A percentile compares a stretch with the other conserved stretches of the same genome.
These are phyloP conservation scores for Pilasporangium apinafurcum DNA, from an alignment of 352 stramenopile species.

Conservation along the genomic window DNA sequence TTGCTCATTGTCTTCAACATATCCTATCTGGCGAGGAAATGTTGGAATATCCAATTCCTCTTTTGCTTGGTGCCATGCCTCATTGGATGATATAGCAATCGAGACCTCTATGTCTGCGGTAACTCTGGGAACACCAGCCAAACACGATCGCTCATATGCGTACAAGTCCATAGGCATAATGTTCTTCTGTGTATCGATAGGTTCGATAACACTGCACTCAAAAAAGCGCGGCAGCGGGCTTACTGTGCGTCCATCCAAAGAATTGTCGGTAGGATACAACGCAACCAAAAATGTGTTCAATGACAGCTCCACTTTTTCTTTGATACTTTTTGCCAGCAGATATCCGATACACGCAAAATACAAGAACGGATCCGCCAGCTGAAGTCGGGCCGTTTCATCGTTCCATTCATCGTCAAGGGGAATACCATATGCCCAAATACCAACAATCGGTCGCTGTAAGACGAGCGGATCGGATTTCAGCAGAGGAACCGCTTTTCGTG, in stretches of 20 bases:
- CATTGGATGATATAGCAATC: conserved; percentile 20
- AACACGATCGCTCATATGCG: conserved; percentile 26
- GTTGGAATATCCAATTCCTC: conserved; percentile 21
- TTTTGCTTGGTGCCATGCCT: conserved; percentile 30
- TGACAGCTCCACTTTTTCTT: conserved; percentile 46
- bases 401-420: conserved; percentile 48
- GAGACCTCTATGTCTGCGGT: conserved; percentile 37
- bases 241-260: conserved; percentile 4
- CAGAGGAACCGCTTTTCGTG: conserved; percentile 69
- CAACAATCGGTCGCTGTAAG: conserved; percentile 56
- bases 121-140: conserved; percentile 55
- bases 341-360: conserved; percentile 55
- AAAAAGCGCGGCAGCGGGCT: conserved; percentile 63
- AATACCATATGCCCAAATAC: conserved; percentile 69
- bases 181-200: background rate
- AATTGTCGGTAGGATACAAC: conserved; percentile 30
- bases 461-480: conserved; percentile 70
- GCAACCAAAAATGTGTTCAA: conserved; percentile 63
- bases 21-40: background rate
- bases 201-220: conserved; percentile 39
- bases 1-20: background rate
- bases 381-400: conserved; percentile 14
- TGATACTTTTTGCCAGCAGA: conserved; percentile 39
- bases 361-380: conserved; percentile 46
- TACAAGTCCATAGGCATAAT: conserved; percentile 35